phyloP scores from a whole-genome alignment of 352 stramenopile genomes.

The Pythium aristosporum region DNA sequence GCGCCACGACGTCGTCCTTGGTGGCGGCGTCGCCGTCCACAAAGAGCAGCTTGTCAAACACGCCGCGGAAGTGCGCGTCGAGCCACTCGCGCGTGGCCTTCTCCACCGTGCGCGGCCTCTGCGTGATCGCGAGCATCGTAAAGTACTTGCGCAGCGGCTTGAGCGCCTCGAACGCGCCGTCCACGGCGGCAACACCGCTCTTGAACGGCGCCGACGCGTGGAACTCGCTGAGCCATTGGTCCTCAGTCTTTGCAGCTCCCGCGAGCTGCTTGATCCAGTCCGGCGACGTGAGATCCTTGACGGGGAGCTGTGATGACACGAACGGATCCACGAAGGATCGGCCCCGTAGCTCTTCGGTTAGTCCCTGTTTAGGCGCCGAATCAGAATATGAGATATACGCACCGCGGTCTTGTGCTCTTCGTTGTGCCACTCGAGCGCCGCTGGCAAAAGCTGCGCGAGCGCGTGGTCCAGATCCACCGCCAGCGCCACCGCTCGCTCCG shows the following conservation, averaged over 20 bases:
- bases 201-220: slow-evolving; percentile 53
- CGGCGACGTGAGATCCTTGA: slow-evolving; percentile 27
- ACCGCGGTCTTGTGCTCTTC: slow-evolving; percentile 39
- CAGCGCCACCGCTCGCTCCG: slow-evolving; percentile 42
- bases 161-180: slow-evolving; percentile 36
- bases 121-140: slow-evolving; percentile 56
- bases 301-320: slow-evolving; percentile 25
- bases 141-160: slow-evolving; percentile 64
- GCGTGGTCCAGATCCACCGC: slow-evolving; percentile 69
- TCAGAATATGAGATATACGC: background rate
- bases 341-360: slow-evolving; percentile 1
- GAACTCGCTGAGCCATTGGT: slow-evolving; percentile 41
- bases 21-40: slow-evolving; percentile 42
- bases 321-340: background rate
- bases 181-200: slow-evolving; percentile 32
- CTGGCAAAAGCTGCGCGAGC: slow-evolving; percentile 46
- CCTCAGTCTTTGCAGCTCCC: slow-evolving; percentile 22
- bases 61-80: slow-evolving; percentile 51
- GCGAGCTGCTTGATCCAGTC: slow-evolving; percentile 39
- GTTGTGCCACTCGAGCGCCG: slow-evolving; percentile 56
- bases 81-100: slow-evolving; percentile 76
- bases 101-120: slow-evolving; percentile 58
- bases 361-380: background rate
- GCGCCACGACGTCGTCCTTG: slow-evolving; percentile 33
- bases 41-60: slow-evolving; percentile 80